These are phyloP conservation scores for Aspergillus bridgeri DNA, from an alignment of 495 filamentous ascomycete genomes.

Conservation along the genomic window DNA sequence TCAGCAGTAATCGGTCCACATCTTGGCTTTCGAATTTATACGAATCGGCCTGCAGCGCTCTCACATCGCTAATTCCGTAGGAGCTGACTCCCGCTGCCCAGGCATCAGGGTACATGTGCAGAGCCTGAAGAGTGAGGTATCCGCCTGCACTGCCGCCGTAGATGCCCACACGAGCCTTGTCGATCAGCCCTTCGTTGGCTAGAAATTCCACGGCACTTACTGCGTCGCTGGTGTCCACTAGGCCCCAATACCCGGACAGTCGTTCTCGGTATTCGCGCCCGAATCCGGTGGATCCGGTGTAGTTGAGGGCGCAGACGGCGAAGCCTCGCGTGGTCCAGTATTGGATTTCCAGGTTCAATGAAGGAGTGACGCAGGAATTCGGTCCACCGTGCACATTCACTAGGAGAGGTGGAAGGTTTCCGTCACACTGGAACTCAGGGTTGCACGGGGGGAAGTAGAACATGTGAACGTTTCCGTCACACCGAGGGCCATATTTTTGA, in stretches of 20 bases:
- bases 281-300: constrained; percentile 47
- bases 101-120: constrained; percentile 29
- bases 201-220: constrained; percentile 42
- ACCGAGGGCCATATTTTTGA: constrained; percentile 22
- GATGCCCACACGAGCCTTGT: constrained; percentile 40
- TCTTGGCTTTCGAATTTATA: constrained; percentile 54
- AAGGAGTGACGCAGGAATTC: constrained; percentile 30
- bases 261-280: constrained; percentile 44
- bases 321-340: constrained; percentile 52
- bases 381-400: constrained; percentile 48
- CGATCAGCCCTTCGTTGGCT: constrained; percentile 25
- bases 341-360: constrained; percentile 36
- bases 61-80: constrained; percentile 46
- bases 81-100: constrained; percentile 41
- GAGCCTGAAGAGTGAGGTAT: constrained; percentile 43
- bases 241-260: constrained; percentile 43
- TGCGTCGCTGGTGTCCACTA: constrained; percentile 41
- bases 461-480: constrained; percentile 32
- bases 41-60: constrained; percentile 36
- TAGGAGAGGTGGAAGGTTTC: constrained; percentile 40
- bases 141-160: constrained; percentile 47
- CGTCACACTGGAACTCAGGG: constrained; percentile 29
- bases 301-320: constrained; percentile 46
- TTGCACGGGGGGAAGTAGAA: constrained; percentile 46
- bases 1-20: constrained; percentile 36